Percentiles rank a stretch among this genome's conserved stretches.
Conservation (phyloP, 2,329 filamentous ascomycete species). For the Aureobasidium sp. region DNA sequence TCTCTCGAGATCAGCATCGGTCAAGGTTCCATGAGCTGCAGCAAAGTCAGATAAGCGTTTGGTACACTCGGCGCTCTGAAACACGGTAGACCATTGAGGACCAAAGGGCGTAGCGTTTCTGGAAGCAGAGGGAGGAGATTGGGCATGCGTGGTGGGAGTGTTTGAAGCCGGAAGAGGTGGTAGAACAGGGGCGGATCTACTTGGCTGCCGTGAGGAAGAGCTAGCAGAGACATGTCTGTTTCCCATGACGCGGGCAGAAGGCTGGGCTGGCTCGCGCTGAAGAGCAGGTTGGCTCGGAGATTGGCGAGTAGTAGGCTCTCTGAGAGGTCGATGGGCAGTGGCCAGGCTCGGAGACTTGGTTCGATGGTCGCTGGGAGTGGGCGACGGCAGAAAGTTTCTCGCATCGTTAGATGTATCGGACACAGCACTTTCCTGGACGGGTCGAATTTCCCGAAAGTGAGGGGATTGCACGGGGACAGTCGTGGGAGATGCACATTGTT, state of each 20-base stretch:
- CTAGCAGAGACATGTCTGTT: neutral
- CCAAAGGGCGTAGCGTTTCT: neutral
- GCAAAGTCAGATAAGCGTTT: neutral
- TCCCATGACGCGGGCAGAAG: neutral
- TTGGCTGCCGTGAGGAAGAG: neutral
- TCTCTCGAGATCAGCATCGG: neutral
- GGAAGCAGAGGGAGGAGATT: neutral
- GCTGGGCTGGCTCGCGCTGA: neutral
- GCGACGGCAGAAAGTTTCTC: slow-evolving; percentile 10
- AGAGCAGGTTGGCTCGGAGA: neutral
- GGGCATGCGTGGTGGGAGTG: neutral
- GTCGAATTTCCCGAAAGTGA: neutral
- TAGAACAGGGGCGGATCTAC: neutral
- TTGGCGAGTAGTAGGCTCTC: neutral
- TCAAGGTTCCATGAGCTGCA: neutral
- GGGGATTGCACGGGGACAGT: neutral
- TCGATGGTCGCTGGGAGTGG: slow-evolving; percentile 9
- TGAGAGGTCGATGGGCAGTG: neutral
- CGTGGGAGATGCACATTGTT: neutral
- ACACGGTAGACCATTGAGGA: neutral
- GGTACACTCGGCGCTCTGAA: neutral
- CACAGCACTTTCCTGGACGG: neutral
- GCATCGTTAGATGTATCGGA: neutral
- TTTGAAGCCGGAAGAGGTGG: neutral
- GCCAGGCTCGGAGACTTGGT: neutral